Conservation (phyloP, 2,329 filamentous ascomycete genomes). For the Ophiostoma sp. region DNA sequence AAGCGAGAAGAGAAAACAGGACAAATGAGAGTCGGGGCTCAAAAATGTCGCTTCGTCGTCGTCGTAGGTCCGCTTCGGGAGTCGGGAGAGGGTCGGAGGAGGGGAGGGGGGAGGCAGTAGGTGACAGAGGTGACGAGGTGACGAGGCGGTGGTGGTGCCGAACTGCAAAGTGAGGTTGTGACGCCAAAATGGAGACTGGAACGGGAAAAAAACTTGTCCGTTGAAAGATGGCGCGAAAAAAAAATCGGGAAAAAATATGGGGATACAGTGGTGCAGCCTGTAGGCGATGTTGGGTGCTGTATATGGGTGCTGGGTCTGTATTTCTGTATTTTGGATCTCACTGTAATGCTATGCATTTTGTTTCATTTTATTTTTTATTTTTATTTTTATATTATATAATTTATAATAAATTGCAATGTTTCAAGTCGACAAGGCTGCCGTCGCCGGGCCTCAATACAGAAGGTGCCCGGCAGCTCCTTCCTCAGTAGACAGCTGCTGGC, state of each 20-base stretch:
- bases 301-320: background rate
- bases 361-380: background rate
- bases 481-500: background rate
- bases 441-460: background rate
- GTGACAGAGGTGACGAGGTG: background rate
- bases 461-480: slow-evolving; percentile 16
- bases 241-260: slow-evolving; percentile 25
- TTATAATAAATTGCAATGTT: background rate
- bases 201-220: slow-evolving; percentile 25
- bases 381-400: background rate
- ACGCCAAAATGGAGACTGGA: slow-evolving; percentile 21
- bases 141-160: background rate
- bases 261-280: slow-evolving; percentile 17
- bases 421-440: background rate
- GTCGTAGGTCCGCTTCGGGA: slow-evolving; percentile 2
- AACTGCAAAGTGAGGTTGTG: slow-evolving; percentile 16
- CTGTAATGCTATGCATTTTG: background rate
- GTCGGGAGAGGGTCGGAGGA: background rate
- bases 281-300: background rate
- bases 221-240: slow-evolving; percentile 23
- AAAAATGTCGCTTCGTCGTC: background rate
- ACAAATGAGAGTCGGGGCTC: background rate
- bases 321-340: background rate
- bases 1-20: no score
- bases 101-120: background rate